Conservation (phyloP, 805 yeast species). For the Candida alai region DNA sequence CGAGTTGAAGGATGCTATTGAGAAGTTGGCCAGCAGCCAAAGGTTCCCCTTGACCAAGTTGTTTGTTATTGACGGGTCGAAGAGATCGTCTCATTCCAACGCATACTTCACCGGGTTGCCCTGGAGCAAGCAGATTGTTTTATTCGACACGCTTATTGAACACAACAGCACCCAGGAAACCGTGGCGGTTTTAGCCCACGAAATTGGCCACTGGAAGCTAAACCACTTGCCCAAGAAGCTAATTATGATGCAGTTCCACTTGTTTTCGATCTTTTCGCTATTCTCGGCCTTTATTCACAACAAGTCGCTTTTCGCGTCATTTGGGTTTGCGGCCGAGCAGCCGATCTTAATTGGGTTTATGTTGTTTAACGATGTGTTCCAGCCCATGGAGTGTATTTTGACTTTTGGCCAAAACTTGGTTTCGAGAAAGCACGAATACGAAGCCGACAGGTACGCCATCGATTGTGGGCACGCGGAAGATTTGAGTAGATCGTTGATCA, state of each 20-base stretch:
- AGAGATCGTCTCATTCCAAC: conserved; percentile 92
- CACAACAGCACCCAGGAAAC: conserved; percentile 75
- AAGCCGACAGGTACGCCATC: conserved; percentile 88
- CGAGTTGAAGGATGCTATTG: conserved; percentile 77
- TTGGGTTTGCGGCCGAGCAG: conserved; percentile 63
- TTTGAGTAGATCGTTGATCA: conserved; percentile 69
- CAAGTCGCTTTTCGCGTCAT: conserved; percentile 67
- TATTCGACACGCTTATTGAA: conserved; percentile 85
- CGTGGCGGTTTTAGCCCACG: conserved; percentile 96
- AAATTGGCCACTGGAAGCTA: conserved; percentile 96
- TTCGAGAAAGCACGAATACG: conserved; percentile 85
- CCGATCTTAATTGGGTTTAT: conserved; percentile 82
- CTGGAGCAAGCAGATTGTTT: conserved; percentile 93
- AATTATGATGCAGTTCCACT: conserved; percentile 58
- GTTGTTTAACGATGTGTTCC: conserved; percentile 71
- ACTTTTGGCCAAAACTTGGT: conserved; percentile 65
- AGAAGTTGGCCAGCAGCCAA: conserved; percentile 68
- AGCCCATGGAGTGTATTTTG: conserved; percentile 70
- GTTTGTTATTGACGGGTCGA: conserved; percentile 94
- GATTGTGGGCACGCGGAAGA: conserved; percentile 66
- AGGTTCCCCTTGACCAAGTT: conserved; percentile 83
- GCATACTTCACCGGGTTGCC: conserved; percentile 97
- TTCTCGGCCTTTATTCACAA: conserved; percentile 82
- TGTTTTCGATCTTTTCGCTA: conserved; percentile 61
- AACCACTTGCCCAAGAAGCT: conserved; percentile 82